These are phyloP conservation scores for Chlamydomonas sphaeroides DNA, from an alignment of 139 green algal genomes.

Conservation along the genomic window DNA sequence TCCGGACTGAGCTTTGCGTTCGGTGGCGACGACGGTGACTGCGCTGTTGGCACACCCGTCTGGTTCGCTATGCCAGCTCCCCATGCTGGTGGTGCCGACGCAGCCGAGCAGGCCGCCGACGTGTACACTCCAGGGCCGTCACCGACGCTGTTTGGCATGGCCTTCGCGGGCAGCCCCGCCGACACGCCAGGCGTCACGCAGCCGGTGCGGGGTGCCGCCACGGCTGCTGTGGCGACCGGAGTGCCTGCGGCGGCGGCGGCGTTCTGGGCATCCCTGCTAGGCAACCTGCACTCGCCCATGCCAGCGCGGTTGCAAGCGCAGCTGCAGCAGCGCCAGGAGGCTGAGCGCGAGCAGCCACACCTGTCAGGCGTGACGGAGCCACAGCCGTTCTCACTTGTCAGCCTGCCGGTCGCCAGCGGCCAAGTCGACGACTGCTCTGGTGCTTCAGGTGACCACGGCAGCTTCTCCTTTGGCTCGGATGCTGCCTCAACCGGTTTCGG, in stretches of 20 bases:
- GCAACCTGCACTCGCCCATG: conserved; percentile 21
- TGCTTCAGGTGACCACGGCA: not conserved
- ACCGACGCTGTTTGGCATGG: conserved; percentile 21
- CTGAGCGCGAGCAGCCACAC: no score
- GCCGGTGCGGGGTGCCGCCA: not conserved
- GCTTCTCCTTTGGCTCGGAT: not conserved
- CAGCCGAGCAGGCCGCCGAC: not conserved
- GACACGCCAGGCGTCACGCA: not conserved
- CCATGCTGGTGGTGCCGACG: not conserved
- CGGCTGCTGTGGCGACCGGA: not conserved
- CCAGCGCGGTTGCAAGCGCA: not conserved
- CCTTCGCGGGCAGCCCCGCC: not conserved
- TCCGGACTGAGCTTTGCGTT: conserved; percentile 6
- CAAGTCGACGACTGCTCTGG: not conserved
- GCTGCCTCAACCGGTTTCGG: not conserved
- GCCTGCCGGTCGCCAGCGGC: no score
- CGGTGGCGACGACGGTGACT: not conserved
- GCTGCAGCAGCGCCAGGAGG: no score
- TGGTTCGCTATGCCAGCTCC: not conserved
- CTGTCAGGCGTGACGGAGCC: no score
- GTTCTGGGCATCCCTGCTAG: conserved; percentile 14
- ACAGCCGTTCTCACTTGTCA: no score
- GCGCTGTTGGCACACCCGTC: not conserved
- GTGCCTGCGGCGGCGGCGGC: not conserved
- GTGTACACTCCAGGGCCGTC: not conserved